Percentiles rank a stretch among this genome's conserved stretches.
Conservation (phyloP, 345 rosid genomes). For the Eucalyptus paniculata region DNA sequence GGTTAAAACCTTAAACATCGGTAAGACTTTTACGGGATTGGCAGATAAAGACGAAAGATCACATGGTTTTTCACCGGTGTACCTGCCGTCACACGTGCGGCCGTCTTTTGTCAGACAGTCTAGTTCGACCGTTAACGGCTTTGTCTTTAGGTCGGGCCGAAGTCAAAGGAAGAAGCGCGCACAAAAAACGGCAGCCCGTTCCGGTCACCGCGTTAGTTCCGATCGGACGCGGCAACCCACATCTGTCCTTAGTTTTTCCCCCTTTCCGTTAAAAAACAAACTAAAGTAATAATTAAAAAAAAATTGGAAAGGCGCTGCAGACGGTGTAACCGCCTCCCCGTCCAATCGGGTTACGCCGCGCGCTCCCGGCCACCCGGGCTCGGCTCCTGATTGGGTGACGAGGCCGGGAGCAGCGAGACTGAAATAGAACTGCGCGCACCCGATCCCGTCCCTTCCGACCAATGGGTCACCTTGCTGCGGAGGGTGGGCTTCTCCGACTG, state of each 20-base stretch:
- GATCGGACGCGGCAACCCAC: background rate
- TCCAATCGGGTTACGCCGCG: background rate
- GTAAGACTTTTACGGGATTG: background rate
- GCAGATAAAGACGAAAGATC: background rate
- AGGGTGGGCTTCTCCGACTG: background rate
- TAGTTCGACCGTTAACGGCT: background rate
- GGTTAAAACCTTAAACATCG: background rate
- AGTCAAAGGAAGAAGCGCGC: background rate
- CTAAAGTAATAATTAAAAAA: background rate
- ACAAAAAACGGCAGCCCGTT: background rate
- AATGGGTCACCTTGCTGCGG: background rate
- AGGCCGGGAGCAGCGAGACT: background rate
- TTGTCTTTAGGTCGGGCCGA: background rate
- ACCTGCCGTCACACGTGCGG: background rate
- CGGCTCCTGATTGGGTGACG: background rate
- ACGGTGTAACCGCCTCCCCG: background rate
- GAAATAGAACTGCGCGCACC: background rate
- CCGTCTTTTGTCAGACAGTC: background rate
- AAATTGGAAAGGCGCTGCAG: background rate
- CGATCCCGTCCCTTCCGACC: background rate
- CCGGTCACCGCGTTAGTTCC: background rate
- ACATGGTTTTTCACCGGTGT: background rate
- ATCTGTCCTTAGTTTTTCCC: background rate
- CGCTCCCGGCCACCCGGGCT: fast-evolving
- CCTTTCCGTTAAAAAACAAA: background rate